phyloP scores from a whole-genome alignment of 2,329 filamentous ascomycete genomes.

The Macrophomina pseudophaseolina region DNA sequence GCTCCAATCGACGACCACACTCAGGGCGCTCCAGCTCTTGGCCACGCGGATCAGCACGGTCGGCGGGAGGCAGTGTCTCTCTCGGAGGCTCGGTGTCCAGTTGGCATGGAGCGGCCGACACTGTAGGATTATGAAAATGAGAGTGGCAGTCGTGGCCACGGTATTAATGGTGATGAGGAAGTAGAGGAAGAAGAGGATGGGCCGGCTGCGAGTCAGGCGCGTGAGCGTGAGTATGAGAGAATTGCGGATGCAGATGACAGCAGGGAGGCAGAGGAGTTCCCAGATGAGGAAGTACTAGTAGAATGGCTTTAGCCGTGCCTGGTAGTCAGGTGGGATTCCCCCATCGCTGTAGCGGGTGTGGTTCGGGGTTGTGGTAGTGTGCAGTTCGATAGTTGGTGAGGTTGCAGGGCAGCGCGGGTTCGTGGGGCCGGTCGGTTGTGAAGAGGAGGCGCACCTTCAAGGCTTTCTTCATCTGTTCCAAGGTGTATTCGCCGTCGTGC shows the following conservation, averaged over 20 bases:
- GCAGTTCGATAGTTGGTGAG: background rate
- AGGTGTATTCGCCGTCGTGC: constrained; percentile 29
- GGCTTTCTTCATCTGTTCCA: too few species aligned
- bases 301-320: background rate
- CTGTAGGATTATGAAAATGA: background rate
- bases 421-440: constrained; percentile 51
- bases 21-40: background rate
- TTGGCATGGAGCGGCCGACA: background rate
- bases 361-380: too few species aligned
- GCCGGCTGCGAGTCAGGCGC: background rate
- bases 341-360: too few species aligned
- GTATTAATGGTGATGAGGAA: background rate
- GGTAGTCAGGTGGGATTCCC: too few species aligned
- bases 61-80: background rate
- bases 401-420: constrained; percentile 23
- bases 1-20: background rate
- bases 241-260: constrained; percentile 35
- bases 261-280: constrained; percentile 20
- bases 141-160: background rate
- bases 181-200: background rate
- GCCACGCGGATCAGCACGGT: background rate
- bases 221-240: background rate
- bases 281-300: background rate
- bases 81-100: background rate
- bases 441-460: constrained; percentile 29